Evolutionary conservation across 176 grass and related monocot genomes (phyloP), one percentile per base, ranked within the genome.

Genomic region (Leersia perrieri): DNA sequence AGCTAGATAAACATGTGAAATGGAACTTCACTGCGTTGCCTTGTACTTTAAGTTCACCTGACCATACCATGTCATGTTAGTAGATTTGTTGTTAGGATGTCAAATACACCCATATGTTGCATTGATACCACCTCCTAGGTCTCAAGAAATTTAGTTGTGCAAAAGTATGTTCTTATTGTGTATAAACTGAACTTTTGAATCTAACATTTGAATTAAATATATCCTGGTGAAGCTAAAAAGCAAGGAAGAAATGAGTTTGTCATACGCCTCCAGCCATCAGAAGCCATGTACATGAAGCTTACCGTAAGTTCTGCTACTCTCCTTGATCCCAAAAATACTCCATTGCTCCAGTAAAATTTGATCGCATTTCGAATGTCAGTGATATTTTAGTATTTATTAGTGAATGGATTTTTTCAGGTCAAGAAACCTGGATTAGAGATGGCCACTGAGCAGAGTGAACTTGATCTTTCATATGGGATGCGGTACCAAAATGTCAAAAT

Each of bases 211-310:
- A 51, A 80, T 72, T 82, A 85, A 29, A 58, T 53, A 60, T 30
- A 70, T 66, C 57, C 60, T 83, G 32, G 33, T 88, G 70, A 86
- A 99, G 97, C 87, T 66, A 99, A 99, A 80, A 99, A 85, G 89
- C 97, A 96, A 87, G 93, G 97, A 61, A 96, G 97, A 83, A 99
- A 99, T 91, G 97, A 99, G 64, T 99, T 99, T 85, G 97, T 99
- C 68, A 99, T 99, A 86, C 90, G 93, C 33, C 76, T 99, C 33
- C 97, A 99, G 76, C 97, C 97, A 77, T 91, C 78, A 88, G 97
- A 99, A 82, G 91, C 97, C 70, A 99, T 99, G 97, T 99, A 99
- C 79, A 96, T 96, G 97, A 99, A 99, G 75, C 67, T 99, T 70
- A 99, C 97, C 74, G 97, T 99, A 92, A 91, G 95, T 90, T 18